These are phyloP conservation scores for Amanita subjunquillea DNA, from an alignment of 768 basidiomycete genomes.

Conservation along the genomic window DNA sequence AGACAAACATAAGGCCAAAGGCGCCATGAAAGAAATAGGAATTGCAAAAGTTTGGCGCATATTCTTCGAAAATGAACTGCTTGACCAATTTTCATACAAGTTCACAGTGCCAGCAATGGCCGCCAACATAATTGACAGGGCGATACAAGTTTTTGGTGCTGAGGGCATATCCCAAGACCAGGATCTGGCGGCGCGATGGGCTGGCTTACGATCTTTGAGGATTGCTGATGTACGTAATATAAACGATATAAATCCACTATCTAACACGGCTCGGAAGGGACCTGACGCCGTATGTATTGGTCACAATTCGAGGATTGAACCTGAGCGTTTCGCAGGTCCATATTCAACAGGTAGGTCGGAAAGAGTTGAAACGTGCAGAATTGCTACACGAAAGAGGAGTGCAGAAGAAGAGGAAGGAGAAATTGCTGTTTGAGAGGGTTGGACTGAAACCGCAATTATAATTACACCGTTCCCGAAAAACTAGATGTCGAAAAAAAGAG, in stretches of 20 bases:
- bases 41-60: constrained; percentile 72
- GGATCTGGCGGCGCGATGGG: constrained; percentile 68
- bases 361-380: constrained; percentile 74
- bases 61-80: neutral
- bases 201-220: constrained; percentile 76
- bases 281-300: constrained; percentile 57
- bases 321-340: constrained; percentile 51
- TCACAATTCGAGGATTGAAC: neutral
- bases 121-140: constrained; percentile 80
- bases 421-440: constrained; percentile 45
- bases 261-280: constrained; percentile 33
- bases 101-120: constrained; percentile 94
- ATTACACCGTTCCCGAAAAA: neutral
- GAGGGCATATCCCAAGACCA: constrained; percentile 92
- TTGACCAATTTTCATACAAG: constrained; percentile 28
- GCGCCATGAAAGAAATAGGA: constrained; percentile 94
- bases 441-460: constrained; percentile 51
- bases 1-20: constrained; percentile 85
- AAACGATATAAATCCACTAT: neutral
- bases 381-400: constrained; percentile 42
- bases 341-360: constrained; percentile 88
- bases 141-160: constrained; percentile 94
- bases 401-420: constrained; percentile 52
- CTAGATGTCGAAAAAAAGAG: too few species aligned
- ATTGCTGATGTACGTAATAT: constrained; percentile 62